Evolutionary conservation across 2,329 filamentous ascomycete species (phyloP).

Genomic region (Akanthomyces dipterigenus): DNA sequence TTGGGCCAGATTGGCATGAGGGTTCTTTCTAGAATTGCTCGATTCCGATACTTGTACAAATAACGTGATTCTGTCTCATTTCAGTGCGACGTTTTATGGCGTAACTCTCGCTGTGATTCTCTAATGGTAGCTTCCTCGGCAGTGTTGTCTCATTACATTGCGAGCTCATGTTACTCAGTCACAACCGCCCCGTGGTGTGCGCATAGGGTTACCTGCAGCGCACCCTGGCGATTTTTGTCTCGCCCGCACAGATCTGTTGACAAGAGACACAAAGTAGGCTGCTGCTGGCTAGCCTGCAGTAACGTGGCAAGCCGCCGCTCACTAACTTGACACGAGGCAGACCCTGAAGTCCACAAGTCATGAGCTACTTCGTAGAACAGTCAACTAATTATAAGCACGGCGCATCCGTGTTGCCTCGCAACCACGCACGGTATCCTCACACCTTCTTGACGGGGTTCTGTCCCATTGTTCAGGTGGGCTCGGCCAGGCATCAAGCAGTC

Average conservation of each 20-base stretch:
- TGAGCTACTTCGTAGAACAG: too few relatives aligned
- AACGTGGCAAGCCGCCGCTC: not conserved
- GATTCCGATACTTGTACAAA: not conserved
- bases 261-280: not conserved
- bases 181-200: not conserved
- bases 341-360: not conserved
- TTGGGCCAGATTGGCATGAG: not conserved
- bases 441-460: not conserved
- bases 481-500: not conserved
- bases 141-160: not conserved
- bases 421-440: not conserved
- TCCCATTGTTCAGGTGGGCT: not conserved
- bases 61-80: not conserved
- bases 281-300: not conserved
- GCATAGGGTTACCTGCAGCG: not conserved
- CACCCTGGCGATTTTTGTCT: not conserved
- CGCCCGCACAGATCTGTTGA: not conserved
- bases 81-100: not conserved
- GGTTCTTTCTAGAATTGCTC: not conserved
- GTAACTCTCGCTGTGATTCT: not conserved
- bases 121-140: not conserved
- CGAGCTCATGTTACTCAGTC: not conserved
- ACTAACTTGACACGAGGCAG: not conserved
- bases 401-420: not conserved
- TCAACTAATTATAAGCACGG: not conserved